Base-by-base conservation (phyloP, 2,329 filamentous ascomycete genomes). In the Escovopsis weberi region DNA sequence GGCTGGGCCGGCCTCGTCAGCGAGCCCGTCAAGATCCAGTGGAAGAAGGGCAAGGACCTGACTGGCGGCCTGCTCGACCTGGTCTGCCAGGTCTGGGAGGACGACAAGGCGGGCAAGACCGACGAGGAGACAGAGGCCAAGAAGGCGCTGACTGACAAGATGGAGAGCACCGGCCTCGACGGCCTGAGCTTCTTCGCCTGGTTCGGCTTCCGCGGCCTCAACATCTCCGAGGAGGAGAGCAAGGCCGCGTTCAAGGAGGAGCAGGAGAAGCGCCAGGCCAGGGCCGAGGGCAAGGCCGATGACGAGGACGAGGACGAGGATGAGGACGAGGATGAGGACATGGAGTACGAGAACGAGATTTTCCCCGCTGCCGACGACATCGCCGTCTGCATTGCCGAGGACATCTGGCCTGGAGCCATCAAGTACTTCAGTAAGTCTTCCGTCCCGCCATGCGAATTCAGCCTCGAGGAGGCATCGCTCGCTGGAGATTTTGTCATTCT, bases 311-410 rank as follows among this genome's bases (percentile, higher is more conserved):
- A 61, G 6, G 56, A 58, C 3, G 51, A 54, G 35, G 56, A 59
- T 4, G 65, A 74, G 0, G 74, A 80, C 0, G 73, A 79, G 0
- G 70, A 83, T 0, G 75, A 79, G 0, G 74, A 79, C 0, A 75
- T 80, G 48, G 74, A 81, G 51, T 73, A 80, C 47, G 77, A 80
- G 42, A 72, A 81, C 39, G 89, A 95, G 63, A 81, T 94, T 52
- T 94, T 91, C 69, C 82, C 84, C n/a, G 78, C 78, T 37, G 89
- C 85, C 19, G 86, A 93, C 51, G 82, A 88, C 47, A 62, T 96
- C 39, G 88, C 87, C 34, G 72, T 86, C 48, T 72, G 78, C 46
- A 70, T 96, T 51, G 78, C 82, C 8, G 88, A 96, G 58, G 89
- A 96, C 52, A 67, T 96, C 41, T 95, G 82, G 80, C 84, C 85